Percentiles rank a stretch among this genome's conserved stretches.
Conservation (phyloP, 1,284 basidiomycete genomes). For the Porodaedalea pini region DNA sequence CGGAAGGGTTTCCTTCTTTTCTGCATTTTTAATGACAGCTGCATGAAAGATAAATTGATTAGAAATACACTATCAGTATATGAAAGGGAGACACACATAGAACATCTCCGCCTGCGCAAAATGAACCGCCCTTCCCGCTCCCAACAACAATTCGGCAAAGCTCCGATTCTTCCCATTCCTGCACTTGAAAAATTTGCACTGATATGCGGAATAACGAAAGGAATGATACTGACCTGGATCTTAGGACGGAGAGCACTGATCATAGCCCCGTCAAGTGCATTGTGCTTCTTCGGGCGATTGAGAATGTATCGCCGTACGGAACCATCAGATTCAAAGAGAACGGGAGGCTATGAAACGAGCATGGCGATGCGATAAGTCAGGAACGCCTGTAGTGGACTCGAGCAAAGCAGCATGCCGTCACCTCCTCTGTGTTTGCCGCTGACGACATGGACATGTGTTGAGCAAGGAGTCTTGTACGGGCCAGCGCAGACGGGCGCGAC, state of each 20-base stretch:
- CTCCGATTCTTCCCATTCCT: constrained; percentile 81
- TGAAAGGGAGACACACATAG: constrained; percentile 51
- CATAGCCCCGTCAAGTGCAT: constrained; percentile 86
- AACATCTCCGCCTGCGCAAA: constrained; percentile 96
- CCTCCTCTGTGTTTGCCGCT: constrained; percentile 9
- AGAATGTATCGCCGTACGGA: constrained; percentile 68
- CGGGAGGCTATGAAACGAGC: constrained; percentile 41
- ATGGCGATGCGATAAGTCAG: constrained; percentile 2
- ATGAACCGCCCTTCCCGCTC: constrained; percentile 75
- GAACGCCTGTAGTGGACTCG: neutral
- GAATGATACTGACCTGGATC: constrained; percentile 56
- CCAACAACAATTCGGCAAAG: constrained; percentile 77
- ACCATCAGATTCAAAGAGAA: constrained; percentile 68
- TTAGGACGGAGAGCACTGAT: constrained; percentile 68
- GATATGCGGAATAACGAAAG: constrained; percentile 9
- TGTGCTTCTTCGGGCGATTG: constrained; percentile 82
- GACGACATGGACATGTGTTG: constrained; percentile 45
- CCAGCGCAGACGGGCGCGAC: constrained; percentile 33
- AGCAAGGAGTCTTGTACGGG: constrained; percentile 50
- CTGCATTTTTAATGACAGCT: constrained; percentile 58
- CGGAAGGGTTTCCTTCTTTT: constrained; percentile 47
- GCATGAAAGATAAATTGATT: constrained; percentile 16
- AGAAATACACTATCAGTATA: constrained; percentile 7
- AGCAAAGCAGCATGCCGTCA: neutral
- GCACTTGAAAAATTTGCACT: constrained; percentile 10